Evolutionary conservation across 1,284 basidiomycete species (phyloP).

Genomic region (Tausonia pullulans): DNA sequence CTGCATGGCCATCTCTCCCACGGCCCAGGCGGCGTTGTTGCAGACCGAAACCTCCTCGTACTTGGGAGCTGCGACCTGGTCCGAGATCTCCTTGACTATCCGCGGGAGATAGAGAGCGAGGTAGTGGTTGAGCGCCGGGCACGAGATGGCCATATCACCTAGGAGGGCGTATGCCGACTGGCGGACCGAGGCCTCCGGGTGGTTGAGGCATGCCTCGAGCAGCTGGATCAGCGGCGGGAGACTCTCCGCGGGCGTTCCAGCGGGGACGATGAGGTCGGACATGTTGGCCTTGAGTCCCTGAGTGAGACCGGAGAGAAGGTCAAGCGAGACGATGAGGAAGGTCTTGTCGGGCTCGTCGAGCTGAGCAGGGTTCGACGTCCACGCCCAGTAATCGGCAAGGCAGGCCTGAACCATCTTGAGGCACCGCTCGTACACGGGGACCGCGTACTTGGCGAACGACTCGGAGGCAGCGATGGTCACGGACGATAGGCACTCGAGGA

Average conservation of each 20-base stretch:
- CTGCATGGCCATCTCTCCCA: constrained; percentile 88
- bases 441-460: constrained; percentile 81
- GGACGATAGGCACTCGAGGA: constrained; percentile 94
- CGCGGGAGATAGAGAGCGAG: constrained; percentile 82
- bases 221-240: constrained; percentile 68
- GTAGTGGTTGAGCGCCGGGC: constrained; percentile 71
- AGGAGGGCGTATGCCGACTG: constrained; percentile 96
- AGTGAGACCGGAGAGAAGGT: constrained; percentile 87
- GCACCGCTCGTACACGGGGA: constrained; percentile 88
- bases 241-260: constrained; percentile 33
- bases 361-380: constrained; percentile 47
- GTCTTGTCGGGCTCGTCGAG: constrained; percentile 73
- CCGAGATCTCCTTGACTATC: constrained; percentile 78
- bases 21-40: constrained; percentile 99
- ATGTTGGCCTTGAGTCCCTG: constrained; percentile 80
- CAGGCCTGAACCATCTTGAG: constrained; percentile 71
- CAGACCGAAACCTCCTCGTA: constrained; percentile 90
- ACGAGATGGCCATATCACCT: constrained; percentile 95
- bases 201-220: constrained; percentile 74
- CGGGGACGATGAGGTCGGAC: constrained; percentile 49
- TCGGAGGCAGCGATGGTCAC: constrained; percentile 92
- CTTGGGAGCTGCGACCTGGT: constrained; percentile 55
- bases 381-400: constrained; percentile 64
- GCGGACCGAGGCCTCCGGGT: constrained; percentile 86
- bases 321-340: constrained; percentile 93